Conservation (phyloP, 208 protist genomes). For the Crithidia brevicula region DNA sequence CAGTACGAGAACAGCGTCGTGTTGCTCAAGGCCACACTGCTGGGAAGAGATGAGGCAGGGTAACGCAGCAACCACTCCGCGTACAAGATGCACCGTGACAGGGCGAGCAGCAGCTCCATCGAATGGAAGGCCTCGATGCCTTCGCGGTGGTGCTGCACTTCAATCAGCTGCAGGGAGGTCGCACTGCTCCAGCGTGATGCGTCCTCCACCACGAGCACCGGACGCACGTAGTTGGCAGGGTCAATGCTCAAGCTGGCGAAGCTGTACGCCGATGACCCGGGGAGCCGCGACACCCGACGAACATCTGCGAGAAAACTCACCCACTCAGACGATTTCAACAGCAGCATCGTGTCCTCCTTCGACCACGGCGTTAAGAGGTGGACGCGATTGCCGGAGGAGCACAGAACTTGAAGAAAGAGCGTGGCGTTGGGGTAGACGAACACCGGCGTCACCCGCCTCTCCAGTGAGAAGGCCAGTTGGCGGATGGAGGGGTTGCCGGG, state of each 20-base stretch:
- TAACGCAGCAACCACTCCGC: slow-evolving; percentile 75
- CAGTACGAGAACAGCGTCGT: slow-evolving; percentile 59
- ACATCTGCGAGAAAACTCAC: slow-evolving; percentile 44
- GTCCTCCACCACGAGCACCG: slow-evolving; percentile 53
- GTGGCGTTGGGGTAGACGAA: slow-evolving; percentile 60
- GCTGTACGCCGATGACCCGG: slow-evolving; percentile 33
- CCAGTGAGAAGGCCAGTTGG: slow-evolving; percentile 18
- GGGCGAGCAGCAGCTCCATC: slow-evolving; percentile 70
- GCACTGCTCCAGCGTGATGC: slow-evolving; percentile 43
- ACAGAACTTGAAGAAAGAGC: slow-evolving; percentile 72
- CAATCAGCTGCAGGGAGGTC: slow-evolving; percentile 47
- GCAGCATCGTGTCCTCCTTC: slow-evolving; percentile 31
- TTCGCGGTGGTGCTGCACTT: slow-evolving; percentile 43
- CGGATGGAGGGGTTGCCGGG: slow-evolving; percentile 54
- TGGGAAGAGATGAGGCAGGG: slow-evolving; percentile 57
- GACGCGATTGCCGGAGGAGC: slow-evolving; percentile 54
- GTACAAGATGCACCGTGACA: slow-evolving; percentile 61
- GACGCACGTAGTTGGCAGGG: slow-evolving; percentile 32
- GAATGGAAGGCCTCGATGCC: slow-evolving; percentile 26
- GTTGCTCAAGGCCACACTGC: slow-evolving; percentile 47
- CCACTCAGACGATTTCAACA: slow-evolving; percentile 63
- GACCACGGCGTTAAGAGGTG: slow-evolving; percentile 59
- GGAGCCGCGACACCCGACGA: slow-evolving; percentile 36
- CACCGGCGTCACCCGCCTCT: slow-evolving; percentile 27
- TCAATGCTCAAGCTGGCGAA: slow-evolving; percentile 47